Base-by-base conservation (phyloP, 2,329 filamentous ascomycete species). In the Fusarium fracticaudum region DNA sequence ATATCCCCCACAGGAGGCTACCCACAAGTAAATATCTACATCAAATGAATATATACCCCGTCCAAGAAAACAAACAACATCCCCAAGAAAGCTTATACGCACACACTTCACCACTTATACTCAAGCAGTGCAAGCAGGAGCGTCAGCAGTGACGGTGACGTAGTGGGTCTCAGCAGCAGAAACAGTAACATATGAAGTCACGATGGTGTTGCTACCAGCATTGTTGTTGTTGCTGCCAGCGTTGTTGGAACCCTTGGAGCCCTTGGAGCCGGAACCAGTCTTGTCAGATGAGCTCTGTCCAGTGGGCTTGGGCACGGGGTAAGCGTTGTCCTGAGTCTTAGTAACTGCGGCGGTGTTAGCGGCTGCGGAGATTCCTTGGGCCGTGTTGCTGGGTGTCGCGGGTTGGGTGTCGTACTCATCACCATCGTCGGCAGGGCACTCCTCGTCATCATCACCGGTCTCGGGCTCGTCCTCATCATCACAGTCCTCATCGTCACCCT, bases 1-100 rank as follows among this genome's bases (percentile, higher is more conserved):
- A 71, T 54, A 66, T 35, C 72, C 77, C 64, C 75, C 75, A 77
- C 73, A 78, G 75, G 74, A 74, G 75, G 77, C 75, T 75, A 78
- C 72, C 65, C 64, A 51, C 74, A 77, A 74, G 67, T 78, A 76
- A 78, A 76, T 69, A 77, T 78, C 76, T 75, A 76, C 76, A 70
- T 69, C 72, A 68, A 68, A 67, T 66, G 33, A 71, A 70, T 38
- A 51, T 53, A 50, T 24, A 45, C 41, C 50, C 38, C 55, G 44
- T 35, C 43, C 20, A 37, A 18, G 24, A 31, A 24, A 47, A 37
- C 47, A 41, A 29, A 29, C 61, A 50, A 47, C 29, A 38, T 38
- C 41, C 48, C 35, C 50, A 37, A 57, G 22, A 37, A 37, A 55
- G 15, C 24, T 41, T 18, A 14, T n/a, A 55, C 51, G 22, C 51